phyloP scores from a whole-genome alignment of 805 yeast genomes.

The Metschnikowia hibisci region DNA sequence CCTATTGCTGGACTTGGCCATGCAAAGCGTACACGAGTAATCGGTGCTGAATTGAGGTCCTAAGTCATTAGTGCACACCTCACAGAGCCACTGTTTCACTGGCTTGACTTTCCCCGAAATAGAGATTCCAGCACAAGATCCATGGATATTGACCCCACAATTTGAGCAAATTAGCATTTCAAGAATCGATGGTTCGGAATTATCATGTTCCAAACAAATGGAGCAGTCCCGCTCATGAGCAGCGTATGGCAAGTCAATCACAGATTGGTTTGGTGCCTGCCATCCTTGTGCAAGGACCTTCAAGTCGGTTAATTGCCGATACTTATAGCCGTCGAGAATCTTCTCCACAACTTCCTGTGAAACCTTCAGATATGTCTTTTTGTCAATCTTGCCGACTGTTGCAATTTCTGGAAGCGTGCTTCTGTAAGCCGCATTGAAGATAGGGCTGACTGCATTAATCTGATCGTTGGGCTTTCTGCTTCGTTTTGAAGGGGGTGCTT shows the following conservation, averaged over 20 bases:
- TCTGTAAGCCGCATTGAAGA: constrained; percentile 22
- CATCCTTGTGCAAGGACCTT: constrained; percentile 13
- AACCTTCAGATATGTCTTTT: constrained; percentile 17
- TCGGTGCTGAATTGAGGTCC: constrained; percentile 55
- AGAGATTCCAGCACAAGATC: constrained; percentile 58
- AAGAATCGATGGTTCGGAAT: constrained; percentile 19
- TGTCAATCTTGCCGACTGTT: constrained; percentile 17
- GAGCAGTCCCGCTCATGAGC: constrained; percentile 39
- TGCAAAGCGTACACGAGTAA: constrained; percentile 67
- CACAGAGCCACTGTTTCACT: constrained; percentile 67
- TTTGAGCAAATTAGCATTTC: constrained; percentile 52
- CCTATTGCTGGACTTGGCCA: constrained; percentile 46
- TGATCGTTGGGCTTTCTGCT: constrained; percentile 14
- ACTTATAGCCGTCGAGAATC: constrained; percentile 18
- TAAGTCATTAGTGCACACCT: constrained; percentile 67
- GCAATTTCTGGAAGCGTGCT: constrained; percentile 12
- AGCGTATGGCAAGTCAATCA: constrained; percentile 12
- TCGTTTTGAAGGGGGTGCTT: constrained; percentile 6
- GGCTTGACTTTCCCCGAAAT: constrained; percentile 22
- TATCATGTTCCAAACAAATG: constrained; percentile 48
- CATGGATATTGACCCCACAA: constrained; percentile 71
- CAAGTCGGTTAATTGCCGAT: constrained; percentile 28
- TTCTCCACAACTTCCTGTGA: constrained; percentile 14
- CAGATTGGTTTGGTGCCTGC: constrained; percentile 14
- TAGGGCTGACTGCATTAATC: constrained; percentile 16